Evolutionary conservation across 441 rosid species (phyloP).

Genomic region (Gossypium lobatum): DNA sequence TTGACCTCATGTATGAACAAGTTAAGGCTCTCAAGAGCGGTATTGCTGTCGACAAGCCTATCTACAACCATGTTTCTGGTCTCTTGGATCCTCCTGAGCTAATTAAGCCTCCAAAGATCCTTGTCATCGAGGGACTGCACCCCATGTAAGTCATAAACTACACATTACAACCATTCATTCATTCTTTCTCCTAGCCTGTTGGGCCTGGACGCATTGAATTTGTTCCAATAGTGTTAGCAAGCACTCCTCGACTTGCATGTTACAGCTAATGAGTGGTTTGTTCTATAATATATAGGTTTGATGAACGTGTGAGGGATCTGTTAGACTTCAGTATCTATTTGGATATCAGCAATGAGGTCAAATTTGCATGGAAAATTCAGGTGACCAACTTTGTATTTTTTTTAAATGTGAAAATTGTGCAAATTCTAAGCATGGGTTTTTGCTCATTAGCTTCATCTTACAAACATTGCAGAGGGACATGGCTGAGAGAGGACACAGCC

Average conservation of each 20-base stretch:
- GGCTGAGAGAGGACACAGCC: constrained; percentile 98
- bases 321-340: constrained; percentile 94
- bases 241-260: no score
- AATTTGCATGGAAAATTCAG: constrained; percentile 98
- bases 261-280: no score
- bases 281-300: constrained; percentile 73
- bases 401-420: background rate
- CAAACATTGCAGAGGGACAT: constrained; percentile 67
- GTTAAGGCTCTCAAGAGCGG: constrained; percentile 85
- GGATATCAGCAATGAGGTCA: constrained; percentile 95
- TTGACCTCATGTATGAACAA: constrained; percentile 93
- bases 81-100: constrained; percentile 90
- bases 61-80: constrained; percentile 88
- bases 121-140: constrained; percentile 94
- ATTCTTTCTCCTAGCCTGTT: no score
- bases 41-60: constrained; percentile 74
- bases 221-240: no score
- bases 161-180: no score
- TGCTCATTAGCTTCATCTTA: background rate
- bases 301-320: constrained; percentile 76
- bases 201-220: no score
- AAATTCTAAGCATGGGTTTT: no score
- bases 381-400: constrained; percentile 24
- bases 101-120: constrained; percentile 89
- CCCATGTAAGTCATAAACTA: no score